phyloP scores from a whole-genome alignment of 2,329 filamentous ascomycete genomes.

The Epichloe typhina region DNA sequence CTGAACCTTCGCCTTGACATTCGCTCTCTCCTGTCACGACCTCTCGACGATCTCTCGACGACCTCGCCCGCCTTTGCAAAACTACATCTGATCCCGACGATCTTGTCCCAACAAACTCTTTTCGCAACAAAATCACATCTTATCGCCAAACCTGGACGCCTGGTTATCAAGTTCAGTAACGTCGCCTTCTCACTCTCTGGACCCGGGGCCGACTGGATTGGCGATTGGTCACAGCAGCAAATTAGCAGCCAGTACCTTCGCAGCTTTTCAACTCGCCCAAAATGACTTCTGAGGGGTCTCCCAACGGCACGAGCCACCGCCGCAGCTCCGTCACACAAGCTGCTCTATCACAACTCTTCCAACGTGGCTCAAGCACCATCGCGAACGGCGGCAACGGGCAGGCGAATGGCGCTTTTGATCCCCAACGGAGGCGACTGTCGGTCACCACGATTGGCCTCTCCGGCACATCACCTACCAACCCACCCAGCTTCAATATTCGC shows the following conservation, averaged over 20 bases:
- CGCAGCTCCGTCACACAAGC: conserved; percentile 45
- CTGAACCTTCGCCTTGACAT: not conserved
- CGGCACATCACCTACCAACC: conserved; percentile 50
- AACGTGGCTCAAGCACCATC: conserved; percentile 38
- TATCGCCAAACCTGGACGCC: not conserved
- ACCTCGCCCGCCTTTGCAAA: not conserved
- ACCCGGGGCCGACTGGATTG: not conserved
- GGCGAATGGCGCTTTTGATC: conserved; percentile 33
- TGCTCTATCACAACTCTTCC: conserved; percentile 45
- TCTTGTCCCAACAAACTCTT: not conserved
- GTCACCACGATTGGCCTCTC: conserved; percentile 64
- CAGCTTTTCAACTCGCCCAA: conserved; percentile 5
- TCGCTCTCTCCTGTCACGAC: not conserved
- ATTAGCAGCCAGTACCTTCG: not conserved
- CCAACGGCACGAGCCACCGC: conserved; percentile 29
- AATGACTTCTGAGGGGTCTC: conserved; percentile 23
- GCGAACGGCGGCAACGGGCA: conserved; percentile 24
- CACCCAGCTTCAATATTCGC: conserved; percentile 38
- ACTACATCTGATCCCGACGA: not conserved
- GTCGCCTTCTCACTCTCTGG: not conserved
- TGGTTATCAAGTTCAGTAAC: not conserved
- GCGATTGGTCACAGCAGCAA: conserved; percentile 4
- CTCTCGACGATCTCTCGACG: not conserved
- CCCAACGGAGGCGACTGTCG: conserved; percentile 56
- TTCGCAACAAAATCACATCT: not conserved